These are phyloP conservation scores for Talaromyces piceae DNA, from an alignment of 2,329 filamentous ascomycete genomes.

Conservation along the genomic window DNA sequence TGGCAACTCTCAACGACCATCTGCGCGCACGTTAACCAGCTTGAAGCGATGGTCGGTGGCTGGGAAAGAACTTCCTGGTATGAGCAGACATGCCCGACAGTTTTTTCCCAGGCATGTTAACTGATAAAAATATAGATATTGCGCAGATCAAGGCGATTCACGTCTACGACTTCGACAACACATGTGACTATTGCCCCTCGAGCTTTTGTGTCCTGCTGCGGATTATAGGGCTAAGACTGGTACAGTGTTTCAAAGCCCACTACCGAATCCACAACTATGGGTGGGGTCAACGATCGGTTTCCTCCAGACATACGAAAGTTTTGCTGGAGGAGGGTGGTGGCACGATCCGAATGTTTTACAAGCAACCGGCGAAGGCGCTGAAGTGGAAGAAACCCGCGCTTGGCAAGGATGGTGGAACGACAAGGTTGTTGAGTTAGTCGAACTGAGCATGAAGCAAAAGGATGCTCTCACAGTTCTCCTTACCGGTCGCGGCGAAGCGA, in stretches of 20 bases:
- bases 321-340: conserved; percentile 91
- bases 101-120: background rate
- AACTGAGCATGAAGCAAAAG: conserved; percentile 72
- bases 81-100: conserved; percentile 14
- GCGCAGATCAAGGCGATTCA: conserved; percentile 72
- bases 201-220: too few species aligned
- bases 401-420: conserved; percentile 99
- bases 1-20: conserved; percentile 16
- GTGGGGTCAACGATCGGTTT: conserved; percentile 67
- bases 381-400: conserved; percentile 70
- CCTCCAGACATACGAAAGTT: conserved; percentile 66
- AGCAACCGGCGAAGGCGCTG: conserved; percentile 74
- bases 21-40: conserved; percentile 58
- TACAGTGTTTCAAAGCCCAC: conserved; percentile 78
- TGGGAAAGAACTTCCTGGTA: conserved; percentile 63
- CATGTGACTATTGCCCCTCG: conserved; percentile 50
- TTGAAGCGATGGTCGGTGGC: conserved; percentile 78
- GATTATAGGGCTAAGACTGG: background rate
- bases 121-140: conserved; percentile 38
- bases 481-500: conserved; percentile 73
- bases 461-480: conserved; percentile 79
- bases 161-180: conserved; percentile 98
- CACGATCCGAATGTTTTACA: conserved; percentile 81
- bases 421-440: conserved; percentile 69
- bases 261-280: conserved; percentile 87